phyloP scores from a whole-genome alignment of 1,284 basidiomycete species.

The Peniophora sp. region DNA sequence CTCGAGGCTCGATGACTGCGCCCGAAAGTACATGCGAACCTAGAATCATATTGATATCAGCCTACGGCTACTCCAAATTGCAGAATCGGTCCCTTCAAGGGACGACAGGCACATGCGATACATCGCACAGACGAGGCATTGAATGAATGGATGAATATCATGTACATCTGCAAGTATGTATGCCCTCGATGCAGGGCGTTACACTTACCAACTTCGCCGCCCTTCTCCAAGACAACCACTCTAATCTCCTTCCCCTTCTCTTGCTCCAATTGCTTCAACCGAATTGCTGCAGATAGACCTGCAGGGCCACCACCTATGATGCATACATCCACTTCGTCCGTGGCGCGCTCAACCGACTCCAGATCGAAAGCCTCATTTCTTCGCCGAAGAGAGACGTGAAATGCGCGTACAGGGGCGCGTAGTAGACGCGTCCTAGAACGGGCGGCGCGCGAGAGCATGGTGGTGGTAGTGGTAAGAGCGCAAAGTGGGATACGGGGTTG shows the following conservation, averaged over 20 bases:
- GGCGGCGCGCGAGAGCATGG: conserved; percentile 8
- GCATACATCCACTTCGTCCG: conserved; percentile 92
- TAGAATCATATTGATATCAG: conserved; percentile 21
- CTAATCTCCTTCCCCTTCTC: conserved; percentile 77
- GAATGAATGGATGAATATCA: not conserved
- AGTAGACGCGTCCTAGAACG: conserved; percentile 3
- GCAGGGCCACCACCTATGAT: conserved; percentile 97
- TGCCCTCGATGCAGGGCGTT: not conserved
- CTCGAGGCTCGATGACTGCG: conserved; percentile 90
- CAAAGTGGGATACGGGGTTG: not conserved
- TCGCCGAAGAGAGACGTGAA: conserved; percentile 23
- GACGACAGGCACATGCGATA: too few species aligned
- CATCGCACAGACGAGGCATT: too few species aligned
- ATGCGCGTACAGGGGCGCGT: conserved; percentile 4
- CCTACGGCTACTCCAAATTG: not conserved
- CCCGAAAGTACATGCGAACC: conserved; percentile 96
- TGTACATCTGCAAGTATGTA: not conserved
- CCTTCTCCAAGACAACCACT: conserved; percentile 95
- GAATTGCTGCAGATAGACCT: conserved; percentile 93
- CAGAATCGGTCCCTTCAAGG: not conserved
- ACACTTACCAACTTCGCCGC: conserved; percentile 81
- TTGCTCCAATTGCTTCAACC: conserved; percentile 88
- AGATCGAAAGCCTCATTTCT: conserved; percentile 38
- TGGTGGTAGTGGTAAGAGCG: not conserved
- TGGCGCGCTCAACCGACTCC: conserved; percentile 58